Conservation (phyloP, 768 basidiomycete species). For the Kwoniella heveanensis region DNA sequence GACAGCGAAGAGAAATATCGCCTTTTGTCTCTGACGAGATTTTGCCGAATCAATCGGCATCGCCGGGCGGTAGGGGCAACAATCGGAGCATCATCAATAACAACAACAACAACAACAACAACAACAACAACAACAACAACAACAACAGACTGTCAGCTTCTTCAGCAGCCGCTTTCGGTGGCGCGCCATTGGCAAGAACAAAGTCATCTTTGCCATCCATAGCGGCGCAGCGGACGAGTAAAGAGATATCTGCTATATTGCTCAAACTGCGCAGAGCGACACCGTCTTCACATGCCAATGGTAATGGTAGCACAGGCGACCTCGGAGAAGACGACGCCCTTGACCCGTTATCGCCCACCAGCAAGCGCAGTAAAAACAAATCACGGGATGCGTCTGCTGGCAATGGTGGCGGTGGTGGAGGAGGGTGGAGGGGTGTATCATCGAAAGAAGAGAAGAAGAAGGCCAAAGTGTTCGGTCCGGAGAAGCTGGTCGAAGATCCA, state of each 20-base stretch:
- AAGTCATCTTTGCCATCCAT: constrained; percentile 14
- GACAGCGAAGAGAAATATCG: constrained; percentile 25
- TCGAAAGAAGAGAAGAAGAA: constrained; percentile 8
- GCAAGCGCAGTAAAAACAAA: background rate
- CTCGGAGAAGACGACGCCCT: background rate
- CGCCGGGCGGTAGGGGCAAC: background rate
- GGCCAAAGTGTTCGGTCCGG: constrained; percentile 45
- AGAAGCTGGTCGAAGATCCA: constrained; percentile 45
- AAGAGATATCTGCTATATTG: constrained; percentile 13
- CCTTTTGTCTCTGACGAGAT: constrained; percentile 20
- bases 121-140: too few species aligned
- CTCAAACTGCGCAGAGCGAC: constrained; percentile 5
- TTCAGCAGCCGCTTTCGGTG: background rate
- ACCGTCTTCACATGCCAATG: background rate
- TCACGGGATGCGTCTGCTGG: background rate
- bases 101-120: too few species aligned
- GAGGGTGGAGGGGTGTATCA: background rate
- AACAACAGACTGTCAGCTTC: background rate
- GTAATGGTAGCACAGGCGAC: background rate
- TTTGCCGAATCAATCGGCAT: background rate
- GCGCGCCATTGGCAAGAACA: constrained; percentile 7
- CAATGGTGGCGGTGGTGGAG: background rate
- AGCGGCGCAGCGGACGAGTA: constrained; percentile 12
- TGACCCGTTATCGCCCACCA: constrained; percentile 4
- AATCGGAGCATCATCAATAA: too few species aligned